Evolutionary conservation across 31 red algal species (phyloP), one percentile per base, ranked within the genome.

Genomic region (Pterothamnion heteromorphum): DNA sequence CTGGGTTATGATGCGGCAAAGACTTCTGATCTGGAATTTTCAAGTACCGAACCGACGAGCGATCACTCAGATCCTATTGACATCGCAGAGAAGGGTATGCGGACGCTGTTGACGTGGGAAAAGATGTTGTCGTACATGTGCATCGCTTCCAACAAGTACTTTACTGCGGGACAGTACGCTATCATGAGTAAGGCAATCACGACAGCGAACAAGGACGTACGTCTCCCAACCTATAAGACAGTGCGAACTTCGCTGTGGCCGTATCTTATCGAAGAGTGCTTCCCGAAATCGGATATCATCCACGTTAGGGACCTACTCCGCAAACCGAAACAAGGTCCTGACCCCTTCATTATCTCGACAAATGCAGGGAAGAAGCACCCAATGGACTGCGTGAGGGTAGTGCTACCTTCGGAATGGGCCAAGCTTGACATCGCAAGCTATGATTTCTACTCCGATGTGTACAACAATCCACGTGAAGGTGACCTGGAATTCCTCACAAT

Each of bases 81-180:
- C 51, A 64, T 64, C 51, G 51, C 51, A 9, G 51, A 64, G 51
- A 64, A 18, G 9, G 51, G 51, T 64, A 64, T 64, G 51, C 51
- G 51, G 51, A 64, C n/a, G 51, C 51, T 64, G 51, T n/a, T 64
- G 51, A 64, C 51, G 51, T 64, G 51, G 51, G 51, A 64, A n/a
- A 64, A n/a, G 51, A 64, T 64, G 51, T 64, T 64, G 51, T 64
- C 51, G n/a, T 64, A 64, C n/a, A 18, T 64, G 51, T 64, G 51
- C 51, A 64, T 64, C 51, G 51, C 51, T 64, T 64, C 51, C 51
- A 64, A 64, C n/a, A 64, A 64, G 51, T 64, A 64, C 51, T 64
- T 64, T 64, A n/a, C 51, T 64, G 51, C 51, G n/a, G 51, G 51
- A 64, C 51, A 64, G 51, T 64, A n/a, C 51, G 51, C 51, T 64